Percentiles rank a stretch among this genome's conserved stretches.
Evolutionary conservation across 2,329 filamentous ascomycete genomes (phyloP).

Genomic region (Penicillium sp.): DNA sequence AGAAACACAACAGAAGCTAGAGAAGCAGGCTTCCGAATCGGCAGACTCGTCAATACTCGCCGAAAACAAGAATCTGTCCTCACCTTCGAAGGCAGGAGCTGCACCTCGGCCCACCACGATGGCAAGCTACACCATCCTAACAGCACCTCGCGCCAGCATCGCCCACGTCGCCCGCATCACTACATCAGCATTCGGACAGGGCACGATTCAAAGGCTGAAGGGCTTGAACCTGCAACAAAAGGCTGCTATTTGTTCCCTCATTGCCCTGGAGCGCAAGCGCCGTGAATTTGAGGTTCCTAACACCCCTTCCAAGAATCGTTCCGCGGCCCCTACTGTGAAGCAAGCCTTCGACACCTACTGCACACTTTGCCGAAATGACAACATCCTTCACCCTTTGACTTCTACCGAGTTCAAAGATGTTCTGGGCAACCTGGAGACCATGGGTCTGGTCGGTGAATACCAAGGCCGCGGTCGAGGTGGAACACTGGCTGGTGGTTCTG

Average conservation of each 20-base stretch:
- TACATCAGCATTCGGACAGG: slow-evolving; percentile 84
- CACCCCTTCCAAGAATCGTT: slow-evolving; percentile 61
- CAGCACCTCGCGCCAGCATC: slow-evolving; percentile 83
- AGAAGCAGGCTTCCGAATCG: slow-evolving; percentile 57
- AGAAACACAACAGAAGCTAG: slow-evolving; percentile 73
- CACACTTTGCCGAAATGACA: slow-evolving; percentile 77
- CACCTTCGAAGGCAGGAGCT: slow-evolving; percentile 41
- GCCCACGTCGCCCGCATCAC: slow-evolving; percentile 90
- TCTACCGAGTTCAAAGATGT: slow-evolving; percentile 94
- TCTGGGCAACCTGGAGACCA: slow-evolving; percentile 80
- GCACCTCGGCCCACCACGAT: slow-evolving; percentile 40
- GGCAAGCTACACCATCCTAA: slow-evolving; percentile 66
- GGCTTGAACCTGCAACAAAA: slow-evolving; percentile 94
- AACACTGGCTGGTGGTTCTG: slow-evolving; percentile 50
- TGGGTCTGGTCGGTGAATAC: slow-evolving; percentile 72
- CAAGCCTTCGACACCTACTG: slow-evolving; percentile 81
- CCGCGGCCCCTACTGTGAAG: slow-evolving; percentile 74
- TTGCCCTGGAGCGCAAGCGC: slow-evolving; percentile 76
- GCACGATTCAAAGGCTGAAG: slow-evolving; percentile 77
- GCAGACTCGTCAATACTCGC: slow-evolving; percentile 69
- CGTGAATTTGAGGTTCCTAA: slow-evolving; percentile 43
- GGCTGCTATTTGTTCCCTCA: slow-evolving; percentile 82
- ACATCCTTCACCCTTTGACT: slow-evolving; percentile 84
- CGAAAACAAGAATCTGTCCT: slow-evolving; percentile 75
- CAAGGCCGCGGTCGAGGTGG: slow-evolving; percentile 68